Evolutionary conservation across 768 basidiomycete genomes (phyloP), one percentile per base, ranked within the genome.

Genomic region (Podaxis sp.): DNA sequence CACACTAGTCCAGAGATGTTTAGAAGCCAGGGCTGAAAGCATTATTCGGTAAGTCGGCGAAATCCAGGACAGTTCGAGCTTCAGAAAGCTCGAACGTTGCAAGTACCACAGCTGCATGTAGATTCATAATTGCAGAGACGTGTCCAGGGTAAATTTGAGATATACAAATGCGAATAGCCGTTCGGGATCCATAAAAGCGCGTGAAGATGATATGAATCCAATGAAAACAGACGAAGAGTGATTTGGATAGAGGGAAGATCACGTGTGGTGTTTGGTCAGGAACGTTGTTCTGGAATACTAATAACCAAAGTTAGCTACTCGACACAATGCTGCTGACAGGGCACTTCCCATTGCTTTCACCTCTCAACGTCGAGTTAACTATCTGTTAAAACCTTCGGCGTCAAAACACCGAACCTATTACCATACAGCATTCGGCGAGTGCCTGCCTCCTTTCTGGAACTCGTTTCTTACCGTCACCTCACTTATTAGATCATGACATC

Each of bases 401-500:
- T 36, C 39, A 22, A 39, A 11, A 8, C 17, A 33, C 53, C n/a
- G 15, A 38, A 22, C 13, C 5, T 38, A 7, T 22, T 30, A 22
- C 6, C 22, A 13, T 24, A 11, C 8, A 19, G 22, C 19, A 13
- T 19, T 33, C 39, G 19, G 8, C n/a, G 8, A 40, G 39, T 40
- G n/a, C 39, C 12, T 15, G 15, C 55, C 13, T 28, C 19, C n/a
- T 38, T 56, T 39, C 12, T 28, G 40, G 17, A 22, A 11, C 19
- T n/a, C n/a, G 5, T 28, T 54, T 53, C n/a, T 33, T 44, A 44
- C 53, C 40, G 33, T 33, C 44, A 66, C 57, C 38, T 64, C 53
- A 40, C 57, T 59, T 54, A 12, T 15, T 48, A 72, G 72, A 70
- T 66, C 66, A 74, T 73, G 63, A 61, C 61, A 64, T 67, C 63